These are phyloP conservation scores for Saturnispora sanitii DNA, from an alignment of 805 yeast species.

Conservation along the genomic window DNA sequence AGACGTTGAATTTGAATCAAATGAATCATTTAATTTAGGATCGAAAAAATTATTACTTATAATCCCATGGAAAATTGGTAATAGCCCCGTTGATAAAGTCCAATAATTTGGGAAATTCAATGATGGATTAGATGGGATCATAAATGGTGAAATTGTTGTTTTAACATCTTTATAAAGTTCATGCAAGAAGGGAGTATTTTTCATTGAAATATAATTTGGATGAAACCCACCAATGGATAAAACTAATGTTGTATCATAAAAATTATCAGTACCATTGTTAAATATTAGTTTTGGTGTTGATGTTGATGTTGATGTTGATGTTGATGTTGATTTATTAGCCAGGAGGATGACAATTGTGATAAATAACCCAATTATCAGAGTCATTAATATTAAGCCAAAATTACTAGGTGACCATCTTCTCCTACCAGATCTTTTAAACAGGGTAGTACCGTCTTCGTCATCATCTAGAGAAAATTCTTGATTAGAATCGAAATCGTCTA, in stretches of 20 bases:
- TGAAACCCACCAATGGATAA: conserved; percentile 85
- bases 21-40: conserved; percentile 42
- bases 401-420: background rate
- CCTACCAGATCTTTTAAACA: background rate
- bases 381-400: conserved; percentile 3
- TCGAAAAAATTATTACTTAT: conserved; percentile 77
- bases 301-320: conserved; percentile 18
- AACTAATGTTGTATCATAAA: conserved; percentile 70
- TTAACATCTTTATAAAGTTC: conserved; percentile 37
- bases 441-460: background rate
- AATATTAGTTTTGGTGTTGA: no score
- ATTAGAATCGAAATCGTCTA: conserved; percentile 7
- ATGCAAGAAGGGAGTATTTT: conserved; percentile 64
- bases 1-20: conserved; percentile 46
- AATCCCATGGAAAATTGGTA: conserved; percentile 79
- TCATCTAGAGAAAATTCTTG: conserved; percentile 1
- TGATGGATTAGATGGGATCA: conserved; percentile 82
- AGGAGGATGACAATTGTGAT: background rate
- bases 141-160: conserved; percentile 64
- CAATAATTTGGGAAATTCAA: conserved; percentile 90
- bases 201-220: conserved; percentile 67
- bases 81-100: conserved; percentile 79
- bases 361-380: conserved; percentile 2
- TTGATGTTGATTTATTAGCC: background rate
- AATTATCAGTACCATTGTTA: conserved; percentile 65